These are phyloP conservation scores for Phytophthora uliginosa DNA, from an alignment of 352 stramenopile genomes.

Conservation along the genomic window DNA sequence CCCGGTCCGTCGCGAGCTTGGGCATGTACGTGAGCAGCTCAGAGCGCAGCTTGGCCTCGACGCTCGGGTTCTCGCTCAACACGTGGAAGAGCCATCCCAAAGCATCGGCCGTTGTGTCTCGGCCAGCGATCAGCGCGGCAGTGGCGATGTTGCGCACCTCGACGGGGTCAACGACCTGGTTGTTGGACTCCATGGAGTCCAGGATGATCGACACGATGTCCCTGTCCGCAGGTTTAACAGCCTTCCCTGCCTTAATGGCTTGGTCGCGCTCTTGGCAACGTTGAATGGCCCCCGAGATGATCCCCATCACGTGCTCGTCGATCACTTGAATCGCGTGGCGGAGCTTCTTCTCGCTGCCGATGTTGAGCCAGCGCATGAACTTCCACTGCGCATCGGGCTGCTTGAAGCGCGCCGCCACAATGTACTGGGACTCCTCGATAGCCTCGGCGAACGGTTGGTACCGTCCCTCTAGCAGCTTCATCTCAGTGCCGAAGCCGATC, in stretches of 20 bases:
- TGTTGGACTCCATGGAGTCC: conserved; percentile 27
- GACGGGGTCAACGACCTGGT: conserved; percentile 41
- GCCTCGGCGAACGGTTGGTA: conserved; percentile 42
- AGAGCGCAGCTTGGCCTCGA: conserved; percentile 48
- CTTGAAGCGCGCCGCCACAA: conserved; percentile 50
- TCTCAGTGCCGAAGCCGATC: conserved; percentile 48
- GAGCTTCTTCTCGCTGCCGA: conserved; percentile 38
- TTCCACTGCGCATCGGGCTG: conserved; percentile 60
- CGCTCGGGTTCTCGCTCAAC: conserved; percentile 56
- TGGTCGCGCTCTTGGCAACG: conserved; percentile 26
- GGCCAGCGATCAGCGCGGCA: conserved; percentile 69
- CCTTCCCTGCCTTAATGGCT: conserved; percentile 7
- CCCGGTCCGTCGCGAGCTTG: conserved; percentile 27
- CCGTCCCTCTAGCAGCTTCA: conserved; percentile 42
- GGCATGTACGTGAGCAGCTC: conserved; percentile 57
- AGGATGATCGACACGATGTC: conserved; percentile 51
- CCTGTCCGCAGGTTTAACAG: conserved; percentile 9
- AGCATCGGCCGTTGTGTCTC: conserved; percentile 75
- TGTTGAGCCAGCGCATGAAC: conserved; percentile 38
- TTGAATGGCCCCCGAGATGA: conserved; percentile 40
- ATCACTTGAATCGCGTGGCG: conserved; percentile 37
- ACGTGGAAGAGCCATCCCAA: conserved; percentile 79
- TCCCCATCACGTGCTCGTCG: conserved; percentile 39
- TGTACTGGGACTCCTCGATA: conserved; percentile 45
- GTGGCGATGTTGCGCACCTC: conserved; percentile 77